Conservation (phyloP, 1,284 basidiomycete species). For the Marasmius tenuissimus region DNA sequence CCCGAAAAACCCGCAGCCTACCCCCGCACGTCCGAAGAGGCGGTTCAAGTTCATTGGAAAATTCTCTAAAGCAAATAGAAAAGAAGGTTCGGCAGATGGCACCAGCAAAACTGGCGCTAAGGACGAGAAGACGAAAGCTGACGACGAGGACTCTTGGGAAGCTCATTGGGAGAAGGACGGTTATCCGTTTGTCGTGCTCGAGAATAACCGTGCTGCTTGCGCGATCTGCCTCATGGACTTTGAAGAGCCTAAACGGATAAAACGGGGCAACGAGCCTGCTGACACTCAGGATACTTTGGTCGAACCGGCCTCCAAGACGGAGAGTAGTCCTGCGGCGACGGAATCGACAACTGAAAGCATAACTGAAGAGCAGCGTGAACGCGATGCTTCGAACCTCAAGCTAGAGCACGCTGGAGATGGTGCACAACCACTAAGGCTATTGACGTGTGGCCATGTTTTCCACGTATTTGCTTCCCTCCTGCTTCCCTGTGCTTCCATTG, state of each 20-base stretch:
- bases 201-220: slow-evolving; percentile 77
- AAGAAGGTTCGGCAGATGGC: slow-evolving; percentile 17
- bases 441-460: slow-evolving; percentile 79
- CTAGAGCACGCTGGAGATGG: slow-evolving; percentile 72
- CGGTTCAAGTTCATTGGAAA: slow-evolving; percentile 52
- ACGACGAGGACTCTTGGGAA: slow-evolving; percentile 50
- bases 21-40: slow-evolving; percentile 31
- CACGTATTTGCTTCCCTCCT: slow-evolving; percentile 55
- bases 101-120: slow-evolving; percentile 26
- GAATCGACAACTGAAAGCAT: slow-evolving; percentile 21
- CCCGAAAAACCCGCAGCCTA: slow-evolving; percentile 38
- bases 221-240: slow-evolving; percentile 83
- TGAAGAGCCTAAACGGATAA: slow-evolving; percentile 56
- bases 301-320: slow-evolving; percentile 10
- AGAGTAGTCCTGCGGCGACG: slow-evolving; percentile 26
- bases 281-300: slow-evolving; percentile 6
- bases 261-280: slow-evolving; percentile 7
- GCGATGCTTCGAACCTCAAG: slow-evolving; percentile 37
- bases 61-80: slow-evolving; percentile 26
- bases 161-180: slow-evolving; percentile 47
- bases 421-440: slow-evolving; percentile 68
- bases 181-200: slow-evolving; percentile 60
- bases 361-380: slow-evolving; percentile 37
- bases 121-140: slow-evolving; percentile 13
- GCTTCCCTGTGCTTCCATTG: neutral